Base-by-base conservation (phyloP, 139 green algal species). In the Mychonastes homosphaera region DNA sequence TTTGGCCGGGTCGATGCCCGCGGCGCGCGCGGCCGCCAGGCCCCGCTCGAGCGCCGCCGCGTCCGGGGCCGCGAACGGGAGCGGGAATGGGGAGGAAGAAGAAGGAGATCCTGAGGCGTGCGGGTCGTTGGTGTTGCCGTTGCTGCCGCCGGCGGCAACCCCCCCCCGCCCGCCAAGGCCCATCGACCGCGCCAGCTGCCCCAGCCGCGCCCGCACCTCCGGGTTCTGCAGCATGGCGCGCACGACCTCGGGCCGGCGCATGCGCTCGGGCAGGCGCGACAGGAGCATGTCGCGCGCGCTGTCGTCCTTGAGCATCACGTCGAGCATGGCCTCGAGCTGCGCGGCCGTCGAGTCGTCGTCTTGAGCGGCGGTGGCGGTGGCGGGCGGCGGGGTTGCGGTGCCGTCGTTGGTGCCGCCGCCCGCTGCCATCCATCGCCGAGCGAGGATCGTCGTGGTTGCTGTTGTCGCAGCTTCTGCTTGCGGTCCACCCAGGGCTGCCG, bases 201-300 rank as follows among this genome's bases (percentile, higher is more conserved):
- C 30, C 2, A 67, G 60, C n/a, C 61, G 61, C 16, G 40, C 9
- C 2, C 61, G 29, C 29, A 67, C 50, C 39, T 67, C 50, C 35
- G 38, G 61, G 40, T 67, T 67, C 23, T 50, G 39, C 61, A 67
- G 55, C 50, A 67, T 61, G 21, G 61, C 61, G 15, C 35, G 27
- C 27, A 67, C 39, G 21, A 61, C 61, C 41, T 67, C 61, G 19
- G 61, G 61, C 7, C 29, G 27, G 30, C 29, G 50, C 61, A 67
- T 67, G 50, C 61, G 61, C 3, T 39, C 39, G 2, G 61, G 61
- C 41, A 67, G 33, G 23, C 61, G 50, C 24, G 61, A 35, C 40
- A 67, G 23, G 41, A 67, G 21, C 61, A 67, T 36, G 30, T 67
- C 40, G 40, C 55, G 50, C 32, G 40, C 39, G 21, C n/a, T 16